These are phyloP conservation scores for Licmophora abbreviata DNA, from an alignment of 108 stramenopile species.

Conservation along the genomic window DNA sequence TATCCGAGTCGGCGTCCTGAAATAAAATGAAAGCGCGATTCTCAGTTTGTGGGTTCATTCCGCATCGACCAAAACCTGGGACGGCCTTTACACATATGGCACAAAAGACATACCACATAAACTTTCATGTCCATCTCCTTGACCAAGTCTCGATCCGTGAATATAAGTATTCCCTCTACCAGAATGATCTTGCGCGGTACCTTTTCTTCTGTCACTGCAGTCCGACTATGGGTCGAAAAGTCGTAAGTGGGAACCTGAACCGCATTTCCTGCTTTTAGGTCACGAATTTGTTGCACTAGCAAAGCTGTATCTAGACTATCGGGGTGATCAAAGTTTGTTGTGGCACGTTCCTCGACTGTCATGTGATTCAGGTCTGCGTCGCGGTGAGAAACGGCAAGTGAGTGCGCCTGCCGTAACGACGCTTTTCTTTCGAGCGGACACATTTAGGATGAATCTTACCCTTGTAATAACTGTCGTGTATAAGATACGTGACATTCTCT, in stretches of 20 bases:
- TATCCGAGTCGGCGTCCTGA: constrained; percentile 78
- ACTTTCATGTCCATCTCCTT: constrained; percentile 87
- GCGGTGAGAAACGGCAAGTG: constrained; percentile 35
- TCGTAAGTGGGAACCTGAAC: constrained; percentile 88
- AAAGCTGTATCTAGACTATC: constrained; percentile 87
- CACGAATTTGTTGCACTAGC: constrained; percentile 68
- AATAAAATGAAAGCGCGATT: not conserved
- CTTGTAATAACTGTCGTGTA: constrained; percentile 65
- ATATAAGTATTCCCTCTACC: constrained; percentile 91
- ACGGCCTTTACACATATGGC: not conserved
- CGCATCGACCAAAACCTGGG: constrained; percentile 2
- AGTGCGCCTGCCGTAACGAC: constrained; percentile 18
- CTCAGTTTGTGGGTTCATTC: not conserved
- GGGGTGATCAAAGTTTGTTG: constrained; percentile 93
- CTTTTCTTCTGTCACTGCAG: constrained; percentile 41
- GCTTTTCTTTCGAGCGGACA: not conserved
- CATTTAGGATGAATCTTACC: not conserved
- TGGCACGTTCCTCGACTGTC: constrained; percentile 59
- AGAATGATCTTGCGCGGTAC: constrained; percentile 65
- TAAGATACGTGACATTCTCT: constrained; percentile 59
- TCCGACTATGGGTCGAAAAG: constrained; percentile 79
- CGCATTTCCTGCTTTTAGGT: constrained; percentile 51
- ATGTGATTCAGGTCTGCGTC: constrained; percentile 72
- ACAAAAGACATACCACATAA: constrained; percentile 90
- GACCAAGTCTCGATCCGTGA: constrained; percentile 60